phyloP scores from a whole-genome alignment of 306 rosid species.

The Myrica gale region DNA sequence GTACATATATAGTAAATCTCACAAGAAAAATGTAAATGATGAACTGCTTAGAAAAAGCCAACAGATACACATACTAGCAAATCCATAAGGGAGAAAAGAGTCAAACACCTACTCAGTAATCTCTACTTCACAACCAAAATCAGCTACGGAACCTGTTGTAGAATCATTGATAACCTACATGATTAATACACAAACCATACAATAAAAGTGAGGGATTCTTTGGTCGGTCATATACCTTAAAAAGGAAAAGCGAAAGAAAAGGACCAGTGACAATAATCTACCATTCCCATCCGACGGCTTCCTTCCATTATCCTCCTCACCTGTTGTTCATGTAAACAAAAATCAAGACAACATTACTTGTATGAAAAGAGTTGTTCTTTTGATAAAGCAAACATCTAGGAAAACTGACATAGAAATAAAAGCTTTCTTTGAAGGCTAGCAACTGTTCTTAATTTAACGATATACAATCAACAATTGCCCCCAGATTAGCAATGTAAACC shows the following conservation, averaged over 20 bases:
- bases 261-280: conserved; percentile 45
- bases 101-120: conserved; percentile 86
- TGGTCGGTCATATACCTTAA: conserved; percentile 25
- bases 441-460: too few relatives aligned
- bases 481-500: background rate
- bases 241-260: conserved; percentile 26
- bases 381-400: too few relatives aligned
- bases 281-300: conserved; percentile 99
- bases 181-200: conserved; percentile 38
- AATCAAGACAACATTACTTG: conserved; percentile 22
- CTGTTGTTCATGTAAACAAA: conserved; percentile 38
- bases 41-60: too few relatives aligned
- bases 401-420: too few relatives aligned
- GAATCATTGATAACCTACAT: conserved; percentile 71
- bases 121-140: conserved; percentile 95
- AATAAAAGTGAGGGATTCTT: conserved; percentile 25
- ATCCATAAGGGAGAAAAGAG: conserved; percentile 15
- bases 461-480: background rate
- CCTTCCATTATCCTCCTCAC: conserved; percentile 99
- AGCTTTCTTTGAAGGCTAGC: too few relatives aligned
- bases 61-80: background rate
- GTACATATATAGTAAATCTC: conserved; percentile 12
- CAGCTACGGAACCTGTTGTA: conserved; percentile 74
- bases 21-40: background rate
- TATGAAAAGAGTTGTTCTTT: background rate